phyloP scores from a whole-genome alignment of 495 filamentous ascomycete species.

The Cercophora newfieldiana region DNA sequence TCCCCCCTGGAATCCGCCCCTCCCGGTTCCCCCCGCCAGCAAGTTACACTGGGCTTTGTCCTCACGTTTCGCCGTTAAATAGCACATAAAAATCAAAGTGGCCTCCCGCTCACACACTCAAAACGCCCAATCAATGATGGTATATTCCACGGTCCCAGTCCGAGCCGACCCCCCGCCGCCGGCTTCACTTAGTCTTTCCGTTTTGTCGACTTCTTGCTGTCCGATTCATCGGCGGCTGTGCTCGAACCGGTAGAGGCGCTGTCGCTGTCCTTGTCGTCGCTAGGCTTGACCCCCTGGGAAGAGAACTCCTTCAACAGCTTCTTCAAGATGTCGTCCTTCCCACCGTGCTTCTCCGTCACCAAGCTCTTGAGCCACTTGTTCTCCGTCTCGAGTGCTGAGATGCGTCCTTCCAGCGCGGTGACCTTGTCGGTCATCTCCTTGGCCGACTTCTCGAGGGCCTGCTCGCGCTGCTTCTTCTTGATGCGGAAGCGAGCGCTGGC shows the following conservation, averaged over 20 bases:
- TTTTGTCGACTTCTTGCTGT: constrained; percentile 9
- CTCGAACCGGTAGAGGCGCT: constrained; percentile 15
- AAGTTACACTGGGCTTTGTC: not conserved
- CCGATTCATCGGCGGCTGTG: constrained; percentile 16
- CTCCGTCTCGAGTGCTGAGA: constrained; percentile 87
- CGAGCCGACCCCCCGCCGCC: not conserved
- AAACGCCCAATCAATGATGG: constrained; percentile 21
- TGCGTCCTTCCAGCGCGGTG: constrained; percentile 70
- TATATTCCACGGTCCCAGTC: constrained; percentile 13
- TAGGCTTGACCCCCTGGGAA: constrained; percentile 16
- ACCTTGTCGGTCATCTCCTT: constrained; percentile 92
- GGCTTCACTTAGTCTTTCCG: constrained; percentile 18
- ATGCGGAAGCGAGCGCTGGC: constrained; percentile 92
- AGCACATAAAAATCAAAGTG: constrained; percentile 3
- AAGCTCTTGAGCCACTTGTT: constrained; percentile 96
- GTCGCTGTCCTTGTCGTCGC: constrained; percentile 12
- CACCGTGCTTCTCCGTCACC: constrained; percentile 85
- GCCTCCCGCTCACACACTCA: constrained; percentile 10
- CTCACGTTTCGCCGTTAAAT: constrained; percentile 8
- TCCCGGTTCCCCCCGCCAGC: not conserved
- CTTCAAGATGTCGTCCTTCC: constrained; percentile 50
- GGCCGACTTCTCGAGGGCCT: constrained; percentile 83
- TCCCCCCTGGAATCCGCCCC: not conserved
- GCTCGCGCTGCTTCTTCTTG: constrained; percentile 99
- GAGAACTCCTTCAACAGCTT: constrained; percentile 46